Evolutionary conservation across 2,329 filamentous ascomycete genomes (phyloP).

Genomic region (Aspergillus nomiae): DNA sequence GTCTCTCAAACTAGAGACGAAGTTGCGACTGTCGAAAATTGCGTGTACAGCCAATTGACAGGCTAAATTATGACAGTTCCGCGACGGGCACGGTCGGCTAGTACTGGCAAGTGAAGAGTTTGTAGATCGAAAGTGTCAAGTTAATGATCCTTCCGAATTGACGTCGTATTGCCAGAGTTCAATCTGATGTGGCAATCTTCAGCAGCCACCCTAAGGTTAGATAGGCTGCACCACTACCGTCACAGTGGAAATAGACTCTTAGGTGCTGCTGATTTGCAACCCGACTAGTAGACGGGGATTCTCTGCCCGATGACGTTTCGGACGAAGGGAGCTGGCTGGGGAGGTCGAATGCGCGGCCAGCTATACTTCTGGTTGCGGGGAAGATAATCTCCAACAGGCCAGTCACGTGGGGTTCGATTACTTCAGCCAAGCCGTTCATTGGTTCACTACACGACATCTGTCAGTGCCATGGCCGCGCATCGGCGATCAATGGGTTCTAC

Average conservation of each 20-base stretch:
- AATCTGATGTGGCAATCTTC: not conserved
- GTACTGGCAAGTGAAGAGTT: not conserved
- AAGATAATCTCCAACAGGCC: not conserved
- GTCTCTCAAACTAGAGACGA: not conserved
- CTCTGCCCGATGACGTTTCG: slow-evolving; percentile 33
- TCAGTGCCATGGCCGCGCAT: not conserved
- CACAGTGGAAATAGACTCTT: not conserved
- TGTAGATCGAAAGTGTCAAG: not conserved
- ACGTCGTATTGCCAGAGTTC: not conserved
- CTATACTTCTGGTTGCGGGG: not conserved
- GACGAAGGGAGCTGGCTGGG: slow-evolving; percentile 29
- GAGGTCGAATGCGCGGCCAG: not conserved
- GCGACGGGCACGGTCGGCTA: not conserved
- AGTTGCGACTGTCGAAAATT: not conserved
- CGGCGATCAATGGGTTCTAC: not conserved
- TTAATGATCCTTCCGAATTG: not conserved
- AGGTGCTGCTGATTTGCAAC: not conserved
- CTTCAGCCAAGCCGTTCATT: slow-evolving; percentile 1
- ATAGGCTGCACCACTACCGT: not conserved
- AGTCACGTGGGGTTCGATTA: not conserved
- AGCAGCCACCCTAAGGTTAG: not conserved
- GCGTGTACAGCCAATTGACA: not conserved
- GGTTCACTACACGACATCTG: not conserved
- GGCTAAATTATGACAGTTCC: not conserved
- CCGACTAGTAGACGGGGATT: not conserved